Percentiles rank a stretch among this genome's conserved stretches.
Conservation (phyloP, 805 yeast genomes). For the Sugiyamaella mastotermitis region DNA sequence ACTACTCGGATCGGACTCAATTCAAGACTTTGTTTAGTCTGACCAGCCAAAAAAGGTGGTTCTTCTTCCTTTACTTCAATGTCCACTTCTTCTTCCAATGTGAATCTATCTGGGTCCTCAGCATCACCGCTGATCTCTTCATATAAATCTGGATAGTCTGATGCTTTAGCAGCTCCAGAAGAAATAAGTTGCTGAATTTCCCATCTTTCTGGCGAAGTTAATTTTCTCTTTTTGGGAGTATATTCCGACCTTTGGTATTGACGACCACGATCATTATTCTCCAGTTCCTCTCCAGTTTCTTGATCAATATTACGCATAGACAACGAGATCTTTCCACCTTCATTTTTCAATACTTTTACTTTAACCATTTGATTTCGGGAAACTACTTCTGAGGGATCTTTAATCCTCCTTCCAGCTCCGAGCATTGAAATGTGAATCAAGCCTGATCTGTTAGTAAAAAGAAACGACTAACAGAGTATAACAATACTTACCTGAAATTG, state of each 20-base stretch:
- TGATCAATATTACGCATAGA: constrained; percentile 74
- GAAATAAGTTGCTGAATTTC: constrained; percentile 79
- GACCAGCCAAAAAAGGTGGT: constrained; percentile 68
- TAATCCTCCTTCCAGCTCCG: constrained; percentile 39
- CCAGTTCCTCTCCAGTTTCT: constrained; percentile 37
- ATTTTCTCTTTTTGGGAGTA: constrained; percentile 28
- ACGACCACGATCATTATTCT: background rate
- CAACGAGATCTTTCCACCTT: constrained; percentile 42
- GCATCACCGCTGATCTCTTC: too few species aligned
- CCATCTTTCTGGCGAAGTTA: constrained; percentile 88
- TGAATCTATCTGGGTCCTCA: constrained; percentile 3
- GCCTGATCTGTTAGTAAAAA: constrained; percentile 11
- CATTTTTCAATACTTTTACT: constrained; percentile 49
- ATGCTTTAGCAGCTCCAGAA: constrained; percentile 63
- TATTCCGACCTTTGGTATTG: constrained; percentile 9
- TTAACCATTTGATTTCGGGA: constrained; percentile 54
- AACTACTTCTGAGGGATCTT: constrained; percentile 55
- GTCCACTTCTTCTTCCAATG: constrained; percentile 43
- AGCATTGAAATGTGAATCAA: constrained; percentile 75
- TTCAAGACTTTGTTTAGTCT: constrained; percentile 35
- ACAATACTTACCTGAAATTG: constrained; percentile 33
- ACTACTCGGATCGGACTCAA: constrained; percentile 51
- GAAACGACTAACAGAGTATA: background rate
- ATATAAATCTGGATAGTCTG: constrained; percentile 62
- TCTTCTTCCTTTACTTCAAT: constrained; percentile 64